Conservation (phyloP, 306 rosid species). For the Astragalus membranaceus region DNA sequence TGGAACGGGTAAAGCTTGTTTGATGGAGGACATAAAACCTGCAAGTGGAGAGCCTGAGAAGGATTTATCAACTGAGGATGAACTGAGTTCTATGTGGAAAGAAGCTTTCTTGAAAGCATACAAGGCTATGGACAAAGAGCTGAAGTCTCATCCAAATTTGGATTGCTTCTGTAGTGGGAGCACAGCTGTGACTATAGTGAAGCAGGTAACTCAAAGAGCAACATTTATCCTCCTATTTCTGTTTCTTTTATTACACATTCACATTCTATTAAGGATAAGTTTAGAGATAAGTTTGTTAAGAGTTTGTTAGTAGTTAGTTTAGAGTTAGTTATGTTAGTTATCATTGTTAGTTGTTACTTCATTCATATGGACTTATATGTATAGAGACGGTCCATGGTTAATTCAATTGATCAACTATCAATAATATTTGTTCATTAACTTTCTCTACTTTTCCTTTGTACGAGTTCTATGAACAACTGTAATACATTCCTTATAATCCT, state of each 20-base stretch:
- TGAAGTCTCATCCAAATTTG: slow-evolving; percentile 83
- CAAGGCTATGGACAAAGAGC: slow-evolving; percentile 91
- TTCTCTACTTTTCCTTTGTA: too few species aligned
- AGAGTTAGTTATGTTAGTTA: too few species aligned
- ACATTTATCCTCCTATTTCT: not conserved
- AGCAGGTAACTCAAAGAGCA: slow-evolving; percentile 55
- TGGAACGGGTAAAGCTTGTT: slow-evolving; percentile 45
- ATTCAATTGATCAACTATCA: too few species aligned
- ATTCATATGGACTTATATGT: too few species aligned
- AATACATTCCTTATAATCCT: slow-evolving; percentile 24
- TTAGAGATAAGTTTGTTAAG: too few species aligned
- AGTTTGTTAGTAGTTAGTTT: too few species aligned
- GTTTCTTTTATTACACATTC: slow-evolving; percentile 13
- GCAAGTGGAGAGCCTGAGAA: slow-evolving; percentile 56
- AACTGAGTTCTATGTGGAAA: slow-evolving; percentile 58
- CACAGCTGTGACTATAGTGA: slow-evolving; percentile 78
- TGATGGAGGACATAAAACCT: slow-evolving; percentile 38
- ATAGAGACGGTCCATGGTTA: too few species aligned
- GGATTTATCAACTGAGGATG: slow-evolving; percentile 52
- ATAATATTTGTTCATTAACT: too few species aligned
- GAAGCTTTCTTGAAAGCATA: slow-evolving; percentile 85
- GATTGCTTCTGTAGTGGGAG: slow-evolving; percentile 98
- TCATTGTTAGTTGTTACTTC: too few species aligned
- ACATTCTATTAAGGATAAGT: too few species aligned
- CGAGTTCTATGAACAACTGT: too few species aligned